Base-by-base conservation (phyloP, 2,329 filamentous ascomycete genomes). In the Botryotinia convoluta region DNA sequence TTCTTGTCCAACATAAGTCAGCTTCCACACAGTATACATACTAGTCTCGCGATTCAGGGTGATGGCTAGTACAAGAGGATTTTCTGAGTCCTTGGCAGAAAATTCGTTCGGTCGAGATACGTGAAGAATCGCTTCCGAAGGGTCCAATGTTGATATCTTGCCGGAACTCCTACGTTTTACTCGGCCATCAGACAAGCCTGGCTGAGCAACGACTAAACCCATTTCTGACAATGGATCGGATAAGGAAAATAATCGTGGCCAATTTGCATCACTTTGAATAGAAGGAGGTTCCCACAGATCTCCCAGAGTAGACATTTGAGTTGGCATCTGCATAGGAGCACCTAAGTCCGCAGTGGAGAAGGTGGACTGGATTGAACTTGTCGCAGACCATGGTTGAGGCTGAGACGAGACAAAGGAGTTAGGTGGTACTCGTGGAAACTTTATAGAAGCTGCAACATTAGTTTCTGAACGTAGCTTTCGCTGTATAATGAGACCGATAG, bases 141-240 rank as follows among this genome's bases (percentile, higher is more conserved):
- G 87, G 77, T 95, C 90, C 51, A 98, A 86, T 32, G 93, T 88
- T 18, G 80, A 79, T 10, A 85, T 83, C 16, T 84, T 85, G n/a
- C 80, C 84, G 4, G 82, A 80, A 14, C 82, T 80, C 18, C 79
- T 81, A 59, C 81, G 83, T 75, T 88, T 79, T 20, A 77, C 78
- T 70, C 81, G 82, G 22, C 78, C 77, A 76, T 85, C 79, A 32
- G 75, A 48, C 45, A 77, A 79, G 29, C 88, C 86, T 2, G 86
- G 83, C 67, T 87, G 85, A 8, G 88, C 88, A 26, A 96, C 92
- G 29, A 98, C 90, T 61, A 97, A 84, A 1, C 95, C 95, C 78
- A 98, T 87, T 77, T 98, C 95, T 4, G 93, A 88, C 73, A 98
- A 85, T 3, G 95, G 95, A 79, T 97, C 93, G 4, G 92, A 94